Evolutionary conservation across 2,329 filamentous ascomycete species (phyloP), one percentile per base, ranked within the genome.

Genomic region (Colletotrichum noveboracense): DNA sequence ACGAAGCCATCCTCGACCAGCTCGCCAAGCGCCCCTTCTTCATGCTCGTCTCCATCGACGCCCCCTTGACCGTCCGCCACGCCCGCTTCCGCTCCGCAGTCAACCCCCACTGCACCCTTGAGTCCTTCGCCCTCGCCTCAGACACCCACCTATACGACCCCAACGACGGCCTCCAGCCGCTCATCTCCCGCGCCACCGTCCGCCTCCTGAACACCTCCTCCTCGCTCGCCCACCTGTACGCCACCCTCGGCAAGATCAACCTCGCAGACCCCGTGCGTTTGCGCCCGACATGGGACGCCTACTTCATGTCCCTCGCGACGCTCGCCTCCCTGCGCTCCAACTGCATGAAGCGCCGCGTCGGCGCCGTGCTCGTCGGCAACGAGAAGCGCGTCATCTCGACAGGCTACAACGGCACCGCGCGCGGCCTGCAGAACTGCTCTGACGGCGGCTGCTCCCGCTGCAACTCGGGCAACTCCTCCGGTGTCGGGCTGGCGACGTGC

Each of bases 291-390:
- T 99, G 97, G 97, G 97, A 99, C 85, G 93, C 94, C 80, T 99
- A 99, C 87, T 99, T 99, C 83, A 99, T 99, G 97, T 92, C 95
- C 55, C 89, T 99, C n/a, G 96, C 97, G 7, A 95, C 94, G 38
- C 91, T 99, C 64, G 97, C 97, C 9, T 95, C 96, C 1, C 94
- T 95, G 79, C 91, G 97, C 78, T 95, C 93, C 82, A 99, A 99
- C 85, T 99, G 97, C 88, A 99, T 99, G 97, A 98, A 98, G 87
- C 91, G 97, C 34, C 93, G 96, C 78, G 97, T 99, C 2, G 97
- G 97, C 9, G 98, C 96, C 85, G 97, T 98, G 8, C 89, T 99
- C 12, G 96, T 98, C 38, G 88, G 88, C 75, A 90, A 94, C 77
- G 93, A 96, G 81, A 93, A 93, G 80, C 92, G 96, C 79, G 97